phyloP scores from a whole-genome alignment of 108 stramenopile species.

The Cafeteria roenbergensis region DNA sequence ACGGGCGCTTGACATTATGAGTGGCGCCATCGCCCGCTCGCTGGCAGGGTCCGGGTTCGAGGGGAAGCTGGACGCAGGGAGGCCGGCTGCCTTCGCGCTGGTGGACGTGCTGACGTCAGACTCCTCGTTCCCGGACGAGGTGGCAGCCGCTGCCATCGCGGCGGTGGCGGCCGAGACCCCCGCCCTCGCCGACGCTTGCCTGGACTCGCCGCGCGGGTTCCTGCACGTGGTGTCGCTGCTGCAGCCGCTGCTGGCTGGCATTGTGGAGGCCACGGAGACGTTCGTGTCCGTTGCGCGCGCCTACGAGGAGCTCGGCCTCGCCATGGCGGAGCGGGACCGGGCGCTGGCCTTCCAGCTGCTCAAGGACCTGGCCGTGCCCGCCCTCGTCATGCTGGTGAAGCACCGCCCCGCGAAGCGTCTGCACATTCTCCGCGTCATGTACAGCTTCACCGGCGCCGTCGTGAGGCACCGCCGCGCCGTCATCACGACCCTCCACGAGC shows the following conservation, averaged over 20 bases:
- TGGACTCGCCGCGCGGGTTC: not conserved
- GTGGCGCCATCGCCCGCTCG: no score
- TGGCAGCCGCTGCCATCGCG: not conserved
- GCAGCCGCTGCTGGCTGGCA: not conserved
- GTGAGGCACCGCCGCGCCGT: not conserved
- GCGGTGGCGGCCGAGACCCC: not conserved
- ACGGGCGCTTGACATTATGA: no score
- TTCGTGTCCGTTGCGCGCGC: not conserved
- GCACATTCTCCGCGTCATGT: not conserved
- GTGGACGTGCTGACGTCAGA: not conserved
- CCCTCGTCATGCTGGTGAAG: not conserved
- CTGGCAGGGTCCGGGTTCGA: not conserved
- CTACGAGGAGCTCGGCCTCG: not conserved
- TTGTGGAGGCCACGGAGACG: not conserved
- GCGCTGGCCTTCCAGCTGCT: not conserved
- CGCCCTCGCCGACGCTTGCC: not conserved
- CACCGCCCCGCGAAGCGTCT: not conserved
- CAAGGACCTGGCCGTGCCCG: not conserved
- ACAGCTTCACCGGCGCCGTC: not conserved
- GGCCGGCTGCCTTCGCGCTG: not conserved
- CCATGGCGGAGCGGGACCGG: not conserved
- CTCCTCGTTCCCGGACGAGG: not conserved
- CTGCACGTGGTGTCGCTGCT: not conserved
- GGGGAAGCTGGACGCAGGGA: not conserved
- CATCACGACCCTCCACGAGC: constrained; percentile 3